Conservation (phyloP, 2,329 filamentous ascomycete species). For the Fusarium continuum region DNA sequence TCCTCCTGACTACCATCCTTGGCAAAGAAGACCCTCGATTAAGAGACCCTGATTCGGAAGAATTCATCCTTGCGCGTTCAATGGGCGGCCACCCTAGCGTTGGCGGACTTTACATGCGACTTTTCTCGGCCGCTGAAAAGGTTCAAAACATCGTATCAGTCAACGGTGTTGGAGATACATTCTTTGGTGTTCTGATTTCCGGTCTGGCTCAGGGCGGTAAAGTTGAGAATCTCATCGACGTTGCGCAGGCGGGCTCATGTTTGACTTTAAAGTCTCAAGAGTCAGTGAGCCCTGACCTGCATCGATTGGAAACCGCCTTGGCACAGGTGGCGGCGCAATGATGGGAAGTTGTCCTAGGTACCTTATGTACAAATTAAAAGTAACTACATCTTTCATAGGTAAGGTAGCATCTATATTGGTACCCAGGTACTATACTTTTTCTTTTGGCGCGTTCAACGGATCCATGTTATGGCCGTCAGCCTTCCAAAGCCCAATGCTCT, state of each 20-base stretch:
- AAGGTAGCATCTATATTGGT: not conserved
- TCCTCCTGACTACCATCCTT: slow-evolving; percentile 78
- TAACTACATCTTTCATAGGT: not conserved
- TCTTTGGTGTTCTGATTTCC: slow-evolving; percentile 85
- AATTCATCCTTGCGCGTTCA: slow-evolving; percentile 76
- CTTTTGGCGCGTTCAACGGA: too few relatives aligned
- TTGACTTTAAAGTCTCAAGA: slow-evolving; percentile 79
- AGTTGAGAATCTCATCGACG: slow-evolving; percentile 71
- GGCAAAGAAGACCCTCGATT: slow-evolving; percentile 73
- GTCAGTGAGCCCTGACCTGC: slow-evolving; percentile 72
- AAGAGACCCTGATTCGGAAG: slow-evolving; percentile 66
- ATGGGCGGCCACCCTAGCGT: slow-evolving; percentile 61
- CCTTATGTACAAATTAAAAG: not conserved
- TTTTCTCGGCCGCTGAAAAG: slow-evolving; percentile 72
- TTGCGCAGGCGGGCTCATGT: slow-evolving; percentile 84
- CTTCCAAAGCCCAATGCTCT: slow-evolving; percentile 6
- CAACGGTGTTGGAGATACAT: slow-evolving; percentile 94
- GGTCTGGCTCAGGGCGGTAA: slow-evolving; percentile 71
- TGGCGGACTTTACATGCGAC: slow-evolving; percentile 83
- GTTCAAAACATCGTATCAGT: slow-evolving; percentile 83
- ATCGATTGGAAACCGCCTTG: slow-evolving; percentile 55
- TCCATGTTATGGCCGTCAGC: slow-evolving; percentile 38
- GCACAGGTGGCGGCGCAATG: slow-evolving; percentile 36
- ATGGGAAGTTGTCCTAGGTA: not conserved
- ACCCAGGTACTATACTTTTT: too few relatives aligned